Conservation (phyloP, 108 stramenopile species). For the Nitzschia sp. region DNA sequence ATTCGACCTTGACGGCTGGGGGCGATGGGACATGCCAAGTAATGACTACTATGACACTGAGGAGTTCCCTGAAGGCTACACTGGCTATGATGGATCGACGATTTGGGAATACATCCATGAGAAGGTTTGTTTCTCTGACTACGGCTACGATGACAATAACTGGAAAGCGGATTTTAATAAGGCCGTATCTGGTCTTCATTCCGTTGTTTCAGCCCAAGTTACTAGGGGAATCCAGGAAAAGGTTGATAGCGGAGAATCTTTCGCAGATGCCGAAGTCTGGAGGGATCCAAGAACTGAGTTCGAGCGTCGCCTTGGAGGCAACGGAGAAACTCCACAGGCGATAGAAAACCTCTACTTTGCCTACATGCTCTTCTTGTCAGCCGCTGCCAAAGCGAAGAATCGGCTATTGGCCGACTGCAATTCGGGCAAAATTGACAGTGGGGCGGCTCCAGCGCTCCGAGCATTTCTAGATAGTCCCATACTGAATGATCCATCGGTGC, state of each 20-base stretch:
- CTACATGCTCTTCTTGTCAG: constrained; percentile 90
- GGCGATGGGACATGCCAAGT: constrained; percentile 89
- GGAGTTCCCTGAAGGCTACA: constrained; percentile 85
- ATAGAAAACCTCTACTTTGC: constrained; percentile 94
- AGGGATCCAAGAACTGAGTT: constrained; percentile 77
- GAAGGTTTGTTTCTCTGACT: constrained; percentile 70
- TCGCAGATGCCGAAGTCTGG: constrained; percentile 60
- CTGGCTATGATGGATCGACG: constrained; percentile 82
- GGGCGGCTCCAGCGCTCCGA: constrained; percentile 36
- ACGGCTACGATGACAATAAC: constrained; percentile 73
- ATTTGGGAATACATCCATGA: constrained; percentile 87
- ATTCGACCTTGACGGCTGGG: constrained; percentile 89
- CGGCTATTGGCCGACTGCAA: constrained; percentile 72
- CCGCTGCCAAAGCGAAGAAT: constrained; percentile 71
- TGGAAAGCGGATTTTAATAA: constrained; percentile 93
- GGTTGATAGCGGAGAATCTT: constrained; percentile 51
- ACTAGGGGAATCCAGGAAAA: constrained; percentile 73
- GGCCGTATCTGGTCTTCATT: constrained; percentile 84
- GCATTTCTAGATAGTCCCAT: constrained; percentile 56
- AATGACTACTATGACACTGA: constrained; percentile 88
- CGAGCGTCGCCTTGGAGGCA: constrained; percentile 63
- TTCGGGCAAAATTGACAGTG: constrained; percentile 51
- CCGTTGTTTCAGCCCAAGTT: constrained; percentile 83
- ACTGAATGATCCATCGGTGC: constrained; percentile 61
- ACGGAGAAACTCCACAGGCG: constrained; percentile 83